Evolutionary conservation across 2,329 filamentous ascomycete species (phyloP).

Genomic region (Colletotrichum destructivum): DNA sequence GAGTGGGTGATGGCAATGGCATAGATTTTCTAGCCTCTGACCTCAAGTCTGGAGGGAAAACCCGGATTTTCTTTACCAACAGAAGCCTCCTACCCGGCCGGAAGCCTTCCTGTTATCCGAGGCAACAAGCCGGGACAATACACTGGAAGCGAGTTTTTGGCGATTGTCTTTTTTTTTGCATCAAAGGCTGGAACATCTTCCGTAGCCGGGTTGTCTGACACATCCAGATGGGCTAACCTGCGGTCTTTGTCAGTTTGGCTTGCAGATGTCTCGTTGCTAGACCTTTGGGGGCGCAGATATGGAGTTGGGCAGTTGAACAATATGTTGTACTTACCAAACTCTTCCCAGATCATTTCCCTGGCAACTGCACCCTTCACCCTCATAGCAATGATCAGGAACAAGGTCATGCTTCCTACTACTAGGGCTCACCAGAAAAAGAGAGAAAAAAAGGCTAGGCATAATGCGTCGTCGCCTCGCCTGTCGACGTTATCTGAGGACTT

Average conservation of each 20-base stretch:
- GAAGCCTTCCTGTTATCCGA: neutral
- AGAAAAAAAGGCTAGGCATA: too few relatives aligned
- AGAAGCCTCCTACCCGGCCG: neutral
- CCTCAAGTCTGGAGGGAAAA: too few relatives aligned
- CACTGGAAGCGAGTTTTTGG: neutral
- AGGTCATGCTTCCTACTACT: neutral
- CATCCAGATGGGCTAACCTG: neutral
- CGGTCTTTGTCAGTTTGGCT: slow-evolving; percentile 12
- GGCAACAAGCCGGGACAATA: neutral
- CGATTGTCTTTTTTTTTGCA: neutral
- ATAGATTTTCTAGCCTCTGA: neutral
- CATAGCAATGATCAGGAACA: neutral
- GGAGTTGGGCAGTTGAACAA: neutral
- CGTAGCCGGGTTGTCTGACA: slow-evolving; percentile 7
- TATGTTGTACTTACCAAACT: too few relatives aligned
- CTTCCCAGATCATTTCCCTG: neutral
- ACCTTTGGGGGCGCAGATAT: neutral
- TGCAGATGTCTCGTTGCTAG: neutral
- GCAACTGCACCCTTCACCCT: neutral
- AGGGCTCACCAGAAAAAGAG: neutral
- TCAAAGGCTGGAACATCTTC: neutral
- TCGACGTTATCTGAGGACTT: neutral
- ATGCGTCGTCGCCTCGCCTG: neutral
- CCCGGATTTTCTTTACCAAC: too few relatives aligned
- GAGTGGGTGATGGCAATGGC: neutral